Conservation (phyloP, 202 grass and related monocot species). For the Schoenoplectus tabernaemontani region DNA sequence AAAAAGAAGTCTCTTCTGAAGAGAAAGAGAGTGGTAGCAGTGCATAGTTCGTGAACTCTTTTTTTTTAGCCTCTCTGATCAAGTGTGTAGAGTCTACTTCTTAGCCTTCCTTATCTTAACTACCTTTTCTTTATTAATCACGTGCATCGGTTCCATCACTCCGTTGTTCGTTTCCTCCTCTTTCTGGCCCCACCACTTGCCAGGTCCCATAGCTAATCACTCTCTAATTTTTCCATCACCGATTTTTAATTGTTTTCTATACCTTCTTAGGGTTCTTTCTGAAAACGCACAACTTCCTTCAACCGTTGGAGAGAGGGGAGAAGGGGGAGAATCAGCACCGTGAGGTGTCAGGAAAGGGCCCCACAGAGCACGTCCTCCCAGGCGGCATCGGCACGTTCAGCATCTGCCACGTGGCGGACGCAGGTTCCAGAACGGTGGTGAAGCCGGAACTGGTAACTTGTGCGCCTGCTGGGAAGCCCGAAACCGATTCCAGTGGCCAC, state of each 20-base stretch:
- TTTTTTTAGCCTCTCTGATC: not conserved
- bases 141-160: conserved; percentile 28
- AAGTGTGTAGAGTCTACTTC: not conserved
- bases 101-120: conserved; percentile 21
- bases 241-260: not conserved
- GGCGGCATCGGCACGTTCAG: conserved; percentile 63
- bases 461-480: conserved; percentile 9
- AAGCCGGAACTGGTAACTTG: conserved; percentile 29
- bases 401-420: conserved; percentile 44
- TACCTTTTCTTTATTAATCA: conserved; percentile 14
- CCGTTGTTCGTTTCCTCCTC: conserved; percentile 28
- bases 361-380: conserved; percentile 41
- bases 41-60: not conserved
- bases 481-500: conserved; percentile 16
- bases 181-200: conserved; percentile 27
- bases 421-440: not conserved
- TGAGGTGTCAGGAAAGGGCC: conserved; percentile 13
- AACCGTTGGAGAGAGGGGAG: conserved; percentile 38
- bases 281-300: conserved; percentile 83
- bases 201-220: conserved; percentile 25
- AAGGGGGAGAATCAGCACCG: conserved; percentile 23
- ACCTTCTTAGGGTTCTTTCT: conserved; percentile 41
- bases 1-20: not conserved
- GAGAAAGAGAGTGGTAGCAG: not conserved
- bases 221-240: conserved; percentile 4